Evolutionary conservation across 2,329 filamentous ascomycete genomes (phyloP), one percentile per base, ranked within the genome.

Genomic region (Colletotrichum falcatum): DNA sequence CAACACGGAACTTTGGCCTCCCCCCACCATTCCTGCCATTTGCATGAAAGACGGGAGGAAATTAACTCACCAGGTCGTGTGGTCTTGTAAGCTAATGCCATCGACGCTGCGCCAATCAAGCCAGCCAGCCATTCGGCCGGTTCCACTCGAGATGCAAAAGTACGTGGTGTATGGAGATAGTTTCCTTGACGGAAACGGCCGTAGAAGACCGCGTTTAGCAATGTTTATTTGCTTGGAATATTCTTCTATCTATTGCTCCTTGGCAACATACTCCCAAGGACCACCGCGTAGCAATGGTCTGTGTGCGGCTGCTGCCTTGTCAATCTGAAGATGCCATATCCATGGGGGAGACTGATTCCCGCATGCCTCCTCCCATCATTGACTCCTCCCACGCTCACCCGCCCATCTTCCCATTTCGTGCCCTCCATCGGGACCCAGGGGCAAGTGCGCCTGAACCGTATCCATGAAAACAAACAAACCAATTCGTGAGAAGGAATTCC

Each of bases 401-500:
- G 39, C 42, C 18, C 18, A 9, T n/a, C 16, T 20, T 54, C 12
- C 49, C 37, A 33, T 54, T 42, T 23, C 20, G 8, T 23, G 4
- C 12, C 48, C 20, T 53, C 46, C 30, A 49, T 39, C 44, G 18
- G n/a, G 23, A 14, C 23, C 39, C 54, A 61, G 54, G 66, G 28
- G 11, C 56, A 49, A 33, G 7, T 60, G 42, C 35, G 63, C 58
- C 64, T 66, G 23, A 60, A 60, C 66, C 54, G 23, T 65, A 62
- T 61, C 53, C 46, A 53, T 67, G 37, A 20, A 56, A 58, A 49
- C 35, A 71, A 64, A 33, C 58, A 71, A 71, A 37, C 54, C 60
- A 71, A 65, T 42, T 71, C 69, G 54, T 70, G 33, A 65, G 65
- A 55, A 56, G 66, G 63, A 66, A 56, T 55, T 61, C 39, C 48